Evolutionary conservation across 768 basidiomycete genomes (phyloP), one percentile per base, ranked within the genome.

Genomic region (Chalciporus pseudorubinellus): DNA sequence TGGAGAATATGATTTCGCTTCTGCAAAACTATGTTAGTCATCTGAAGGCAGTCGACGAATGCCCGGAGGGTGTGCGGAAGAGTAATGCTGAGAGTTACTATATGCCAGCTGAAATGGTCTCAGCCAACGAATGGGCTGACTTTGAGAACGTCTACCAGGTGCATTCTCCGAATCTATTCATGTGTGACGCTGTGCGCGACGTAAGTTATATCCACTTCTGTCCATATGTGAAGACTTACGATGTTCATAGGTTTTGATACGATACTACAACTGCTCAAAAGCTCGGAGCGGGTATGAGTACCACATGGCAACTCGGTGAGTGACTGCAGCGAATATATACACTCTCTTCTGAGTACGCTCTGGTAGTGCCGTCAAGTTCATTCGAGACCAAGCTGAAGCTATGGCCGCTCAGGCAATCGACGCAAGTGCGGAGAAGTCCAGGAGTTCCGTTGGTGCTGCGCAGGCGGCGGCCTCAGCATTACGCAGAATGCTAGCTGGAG

Each of bases 71-170:
- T 12, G 45, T 55, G 24, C 64, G 62, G 46, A 65, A 67, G 54
- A 71, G 67, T 39, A 69, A 70, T 26, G 61, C 67, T 11, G 71
- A 77, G 48, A 79, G 72, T 47, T 87, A 87, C 58, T 77, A 82
- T 50, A 80, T 88, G 69, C 84, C 86, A 26, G 76, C 83, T 12
- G 84, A 87, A 59, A 78, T 81, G 39, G 77, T 86, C 29, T 82
- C 84, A 11, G 74, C 83, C 22, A 74, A 81, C 20, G 88, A 91
- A 60, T 86, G 83, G 87, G 80, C 78, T 2, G 81, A 84, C 53
- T 98, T 95, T 69, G 86, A 89, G 63, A 89, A 95, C 60, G 92
- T 94, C 21, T 92, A 94, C 63, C 90, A 95, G 62, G 78, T 93
- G 14, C 93, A 97, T 68, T 87, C 82, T 54, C 94, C 93, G 1